A percentile compares a stretch with the other conserved stretches of the same genome.
Conservation (phyloP, 1,284 basidiomycete species). For the Rugiboletus extremiorientalis region DNA sequence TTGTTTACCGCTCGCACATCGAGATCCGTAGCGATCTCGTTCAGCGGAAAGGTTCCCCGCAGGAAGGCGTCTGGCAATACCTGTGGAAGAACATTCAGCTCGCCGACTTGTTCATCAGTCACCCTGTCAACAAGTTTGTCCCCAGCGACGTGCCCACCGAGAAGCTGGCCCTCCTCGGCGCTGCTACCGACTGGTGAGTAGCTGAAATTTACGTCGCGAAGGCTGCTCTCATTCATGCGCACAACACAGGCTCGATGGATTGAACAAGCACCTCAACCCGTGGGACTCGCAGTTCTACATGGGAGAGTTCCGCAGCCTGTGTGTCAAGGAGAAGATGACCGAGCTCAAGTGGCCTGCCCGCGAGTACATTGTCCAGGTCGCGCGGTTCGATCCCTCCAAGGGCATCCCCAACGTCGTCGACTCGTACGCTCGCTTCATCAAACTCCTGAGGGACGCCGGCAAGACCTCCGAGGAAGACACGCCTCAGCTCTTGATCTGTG, state of each 20-base stretch:
- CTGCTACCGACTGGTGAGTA: conserved; percentile 75
- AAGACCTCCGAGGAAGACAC: conserved; percentile 51
- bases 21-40: conserved; percentile 84
- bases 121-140: conserved; percentile 90
- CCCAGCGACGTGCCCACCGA: conserved; percentile 76
- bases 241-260: conserved; percentile 70
- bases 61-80: conserved; percentile 88
- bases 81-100: conserved; percentile 86
- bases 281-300: conserved; percentile 83
- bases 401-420: conserved; percentile 83
- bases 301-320: conserved; percentile 77
- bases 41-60: conserved; percentile 72
- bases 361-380: conserved; percentile 82
- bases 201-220: not conserved
- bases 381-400: conserved; percentile 77
- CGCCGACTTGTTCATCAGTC: conserved; percentile 85
- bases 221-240: not conserved
- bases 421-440: conserved; percentile 78
- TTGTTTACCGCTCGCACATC: conserved; percentile 89
- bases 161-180: conserved; percentile 69
- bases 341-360: conserved; percentile 78
- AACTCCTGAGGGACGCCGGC: conserved; percentile 50
- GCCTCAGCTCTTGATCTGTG: conserved; percentile 84
- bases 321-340: conserved; percentile 73
- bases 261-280: conserved; percentile 77